Percentiles rank a stretch among this genome's conserved stretches.
These are phyloP conservation scores for Dryas integrifolia DNA, from an alignment of 331 rosid genomes.

Conservation along the genomic window DNA sequence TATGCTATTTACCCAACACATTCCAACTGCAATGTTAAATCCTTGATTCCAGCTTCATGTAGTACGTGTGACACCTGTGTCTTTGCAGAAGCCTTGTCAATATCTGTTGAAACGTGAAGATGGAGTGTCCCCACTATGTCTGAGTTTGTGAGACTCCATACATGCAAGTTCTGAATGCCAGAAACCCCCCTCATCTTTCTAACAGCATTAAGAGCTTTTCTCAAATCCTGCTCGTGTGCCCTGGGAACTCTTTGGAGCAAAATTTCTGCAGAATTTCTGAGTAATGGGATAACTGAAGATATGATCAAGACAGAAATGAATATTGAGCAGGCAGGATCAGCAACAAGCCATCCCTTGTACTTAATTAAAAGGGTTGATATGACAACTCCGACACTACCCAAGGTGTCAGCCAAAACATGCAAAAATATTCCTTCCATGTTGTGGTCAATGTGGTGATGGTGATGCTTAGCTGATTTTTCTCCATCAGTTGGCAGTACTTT, in stretches of 20 bases:
- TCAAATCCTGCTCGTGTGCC: slow-evolving; percentile 55
- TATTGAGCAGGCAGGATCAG: slow-evolving; percentile 95
- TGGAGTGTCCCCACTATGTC: slow-evolving; percentile 81
- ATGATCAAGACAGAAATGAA: slow-evolving; percentile 78
- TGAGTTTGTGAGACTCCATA: slow-evolving; percentile 81
- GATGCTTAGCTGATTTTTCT: slow-evolving; percentile 38
- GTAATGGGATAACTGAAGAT: slow-evolving; percentile 84
- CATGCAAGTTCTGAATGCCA: slow-evolving; percentile 63
- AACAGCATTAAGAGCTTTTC: slow-evolving; percentile 49
- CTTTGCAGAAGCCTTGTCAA: slow-evolving; percentile 53
- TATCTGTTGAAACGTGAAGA: slow-evolving; percentile 63
- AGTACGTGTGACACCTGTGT: slow-evolving; percentile 56
- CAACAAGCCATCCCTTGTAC: slow-evolving; percentile 91
- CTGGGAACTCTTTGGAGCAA: slow-evolving; percentile 90
- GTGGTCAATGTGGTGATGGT: slow-evolving; percentile 85
- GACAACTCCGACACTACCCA: slow-evolving; percentile 97
- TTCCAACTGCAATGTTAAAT: slow-evolving; percentile 86
- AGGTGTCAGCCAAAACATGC: slow-evolving; percentile 91
- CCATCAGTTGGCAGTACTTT: slow-evolving; percentile 7
- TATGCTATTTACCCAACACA: slow-evolving; percentile 30
- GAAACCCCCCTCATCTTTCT: slow-evolving; percentile 57
- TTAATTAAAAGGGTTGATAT: slow-evolving; percentile 80
- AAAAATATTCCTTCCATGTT: slow-evolving; percentile 97
- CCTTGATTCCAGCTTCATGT: slow-evolving; percentile 70
- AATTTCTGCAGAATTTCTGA: slow-evolving; percentile 79